phyloP scores from a whole-genome alignment of 73 alveolate genomes.

The Stentor roeselii region DNA sequence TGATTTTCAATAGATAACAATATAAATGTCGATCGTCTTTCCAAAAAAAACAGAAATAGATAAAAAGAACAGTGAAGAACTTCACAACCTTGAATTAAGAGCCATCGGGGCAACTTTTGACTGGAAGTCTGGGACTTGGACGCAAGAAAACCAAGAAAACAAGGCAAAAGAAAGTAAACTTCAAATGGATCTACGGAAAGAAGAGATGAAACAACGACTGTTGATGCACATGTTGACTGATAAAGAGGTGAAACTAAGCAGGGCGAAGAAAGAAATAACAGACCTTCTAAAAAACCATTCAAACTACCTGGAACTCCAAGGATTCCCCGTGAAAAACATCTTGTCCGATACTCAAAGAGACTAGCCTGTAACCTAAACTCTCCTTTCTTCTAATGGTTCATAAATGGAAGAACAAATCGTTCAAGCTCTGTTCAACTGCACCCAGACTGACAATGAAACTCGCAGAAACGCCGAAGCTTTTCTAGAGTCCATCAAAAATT shows the following conservation, averaged over 20 bases:
- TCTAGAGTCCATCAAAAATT: not conserved
- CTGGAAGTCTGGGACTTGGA: not conserved
- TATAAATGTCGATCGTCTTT: not conserved
- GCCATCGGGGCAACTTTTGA: slow-evolving; percentile 14
- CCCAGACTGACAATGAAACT: not conserved
- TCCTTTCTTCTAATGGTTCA: not conserved
- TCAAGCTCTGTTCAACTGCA: not conserved
- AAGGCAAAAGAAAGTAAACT: not conserved
- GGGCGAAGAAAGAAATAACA: slow-evolving; percentile 12
- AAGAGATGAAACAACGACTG: slow-evolving; percentile 6
- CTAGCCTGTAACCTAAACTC: not conserved
- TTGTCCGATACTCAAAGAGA: not conserved
- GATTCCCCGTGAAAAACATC: slow-evolving; percentile 5
- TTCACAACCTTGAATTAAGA: not conserved
- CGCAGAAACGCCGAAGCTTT: not conserved
- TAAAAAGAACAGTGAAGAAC: not conserved
- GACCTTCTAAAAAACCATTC: not conserved
- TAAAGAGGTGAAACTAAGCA: not conserved
- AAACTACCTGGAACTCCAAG: slow-evolving; percentile 3
- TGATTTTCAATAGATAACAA: not conserved
- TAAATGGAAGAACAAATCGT: not conserved
- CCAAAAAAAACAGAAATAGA: not conserved
- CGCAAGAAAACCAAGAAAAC: not conserved
- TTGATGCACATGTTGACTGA: slow-evolving; percentile 20
- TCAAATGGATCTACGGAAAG: not conserved